Evolutionary conservation across 768 basidiomycete species (phyloP), one percentile per base, ranked within the genome.

Genomic region (Termitomyces sp.): DNA sequence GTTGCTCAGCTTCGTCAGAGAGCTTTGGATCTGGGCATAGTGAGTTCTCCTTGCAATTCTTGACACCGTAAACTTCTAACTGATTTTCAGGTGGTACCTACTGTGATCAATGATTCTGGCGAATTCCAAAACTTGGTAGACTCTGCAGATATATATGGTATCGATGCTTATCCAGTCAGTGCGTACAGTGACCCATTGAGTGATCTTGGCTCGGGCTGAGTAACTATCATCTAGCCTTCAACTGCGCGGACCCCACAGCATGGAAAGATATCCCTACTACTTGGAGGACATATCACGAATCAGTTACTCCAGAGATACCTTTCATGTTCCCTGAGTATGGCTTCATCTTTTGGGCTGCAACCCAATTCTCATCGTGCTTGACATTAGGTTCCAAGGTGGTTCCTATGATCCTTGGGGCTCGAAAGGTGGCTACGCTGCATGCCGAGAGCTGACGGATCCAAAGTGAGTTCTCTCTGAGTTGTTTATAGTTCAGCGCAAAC

Each of bases 131-230:
- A 64, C 43, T 57, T 66, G 47, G 60, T 66, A 9, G 56, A 61
- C 55, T 60, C 65, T 36, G 63, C 63, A 38, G 45, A 66, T 32
- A 66, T 66, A 34, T 66, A 66, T 17, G 63, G 63, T 5, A 62
- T 66, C 46, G 65, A 66, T 51, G 65, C 65, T 46, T 66, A 66
- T 36, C 65, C 65, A 50, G 61, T 62, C 29, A 60, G 65, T 63
- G 51, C 10, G 61, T 58, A 40, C 36, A 46, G 15, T 14, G 17
- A 45, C 17, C 3, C 14, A 50, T 11, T n/a, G 11, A n/a, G 25
- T 15, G 31, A 6, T 37, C 5, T 38, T 37, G 32, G 14, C 17
- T 37, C 11, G 14, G 11, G 14, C 20, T 36, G 31, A 49, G 17
- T 34, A 46, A 52, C 17, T 14, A 14, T 31, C 17, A 20, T 42